Conservation (phyloP, 2,329 filamentous ascomycete genomes). For the Zelopaecilomyces penicillatus region DNA sequence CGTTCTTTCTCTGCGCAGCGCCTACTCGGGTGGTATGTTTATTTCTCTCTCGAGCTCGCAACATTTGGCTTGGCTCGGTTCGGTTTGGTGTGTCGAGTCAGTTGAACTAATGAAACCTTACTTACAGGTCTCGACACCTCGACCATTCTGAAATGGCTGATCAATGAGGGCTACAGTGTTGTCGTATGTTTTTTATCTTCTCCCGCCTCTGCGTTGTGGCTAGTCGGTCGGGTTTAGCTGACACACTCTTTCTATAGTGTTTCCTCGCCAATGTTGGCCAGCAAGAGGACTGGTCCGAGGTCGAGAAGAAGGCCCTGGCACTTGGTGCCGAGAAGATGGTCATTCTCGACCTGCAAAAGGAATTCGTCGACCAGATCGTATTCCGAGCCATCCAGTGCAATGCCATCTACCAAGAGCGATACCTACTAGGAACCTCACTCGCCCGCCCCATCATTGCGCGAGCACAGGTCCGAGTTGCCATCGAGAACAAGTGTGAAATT, state of each 20-base stretch:
- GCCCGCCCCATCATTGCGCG: constrained; percentile 60
- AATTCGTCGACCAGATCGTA: constrained; percentile 69
- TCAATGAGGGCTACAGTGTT: constrained; percentile 14
- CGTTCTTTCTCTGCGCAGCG: background rate
- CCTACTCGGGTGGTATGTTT: background rate
- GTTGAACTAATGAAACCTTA: background rate
- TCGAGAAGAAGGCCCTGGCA: constrained; percentile 54
- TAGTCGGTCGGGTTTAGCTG: no score
- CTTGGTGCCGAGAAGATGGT: constrained; percentile 34
- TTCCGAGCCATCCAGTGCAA: constrained; percentile 51
- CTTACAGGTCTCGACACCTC: constrained; percentile 31
- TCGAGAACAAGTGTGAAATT: constrained; percentile 30
- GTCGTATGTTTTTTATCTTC: constrained; percentile 7
- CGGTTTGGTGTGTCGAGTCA: background rate
- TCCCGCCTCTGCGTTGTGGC: background rate
- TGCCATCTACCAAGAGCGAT: constrained; percentile 51
- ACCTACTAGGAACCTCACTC: constrained; percentile 43
- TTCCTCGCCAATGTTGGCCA: constrained; percentile 60
- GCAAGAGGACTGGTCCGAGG: constrained; percentile 61
- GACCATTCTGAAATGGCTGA: constrained; percentile 33
- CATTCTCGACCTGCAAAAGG: constrained; percentile 54
- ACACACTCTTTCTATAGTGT: constrained; percentile 3
- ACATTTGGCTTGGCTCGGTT: background rate
- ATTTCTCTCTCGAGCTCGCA: background rate
- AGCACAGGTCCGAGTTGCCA: constrained; percentile 29